phyloP scores from a whole-genome alignment of 352 stramenopile species.

The Phytophthora macrochlamydospora region DNA sequence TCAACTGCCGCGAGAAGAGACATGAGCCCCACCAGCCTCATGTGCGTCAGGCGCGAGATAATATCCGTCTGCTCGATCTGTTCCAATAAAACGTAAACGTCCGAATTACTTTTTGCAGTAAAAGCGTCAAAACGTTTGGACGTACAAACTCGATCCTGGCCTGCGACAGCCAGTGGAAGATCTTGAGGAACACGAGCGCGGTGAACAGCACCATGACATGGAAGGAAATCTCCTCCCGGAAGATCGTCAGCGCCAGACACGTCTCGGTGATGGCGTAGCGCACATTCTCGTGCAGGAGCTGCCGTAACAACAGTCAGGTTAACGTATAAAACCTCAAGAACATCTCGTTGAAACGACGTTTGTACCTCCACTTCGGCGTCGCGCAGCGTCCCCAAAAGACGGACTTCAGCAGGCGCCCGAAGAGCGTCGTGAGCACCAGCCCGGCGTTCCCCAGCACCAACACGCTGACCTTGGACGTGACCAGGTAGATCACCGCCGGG shows the following conservation, averaged over 20 bases:
- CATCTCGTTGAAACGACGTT: background rate
- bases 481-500: conserved; percentile 95
- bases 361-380: conserved; percentile 86
- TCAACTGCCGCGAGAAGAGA: conserved; percentile 88
- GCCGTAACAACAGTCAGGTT: conserved; percentile 3
- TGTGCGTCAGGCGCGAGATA: conserved; percentile 76
- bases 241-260: conserved; percentile 99
- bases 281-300: conserved; percentile 96
- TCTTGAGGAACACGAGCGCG: conserved; percentile 95
- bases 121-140: conserved; percentile 7
- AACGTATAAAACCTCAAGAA: conserved; percentile 11
- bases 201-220: conserved; percentile 96
- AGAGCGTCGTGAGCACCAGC: conserved; percentile 89
- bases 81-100: conserved; percentile 5
- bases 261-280: conserved; percentile 98
- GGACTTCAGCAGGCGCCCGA: conserved; percentile 75
- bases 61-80: conserved; percentile 91
- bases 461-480: conserved; percentile 96
- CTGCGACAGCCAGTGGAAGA: conserved; percentile 93
- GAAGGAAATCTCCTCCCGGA: conserved; percentile 96
- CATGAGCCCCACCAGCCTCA: conserved; percentile 91
- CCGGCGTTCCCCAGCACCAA: conserved; percentile 95
- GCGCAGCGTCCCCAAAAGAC: conserved; percentile 83
- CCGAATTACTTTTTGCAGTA: background rate
- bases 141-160: conserved; percentile 88